Conservation (phyloP, 306 rosid genomes). For the Heteromeles arbutifolia region DNA sequence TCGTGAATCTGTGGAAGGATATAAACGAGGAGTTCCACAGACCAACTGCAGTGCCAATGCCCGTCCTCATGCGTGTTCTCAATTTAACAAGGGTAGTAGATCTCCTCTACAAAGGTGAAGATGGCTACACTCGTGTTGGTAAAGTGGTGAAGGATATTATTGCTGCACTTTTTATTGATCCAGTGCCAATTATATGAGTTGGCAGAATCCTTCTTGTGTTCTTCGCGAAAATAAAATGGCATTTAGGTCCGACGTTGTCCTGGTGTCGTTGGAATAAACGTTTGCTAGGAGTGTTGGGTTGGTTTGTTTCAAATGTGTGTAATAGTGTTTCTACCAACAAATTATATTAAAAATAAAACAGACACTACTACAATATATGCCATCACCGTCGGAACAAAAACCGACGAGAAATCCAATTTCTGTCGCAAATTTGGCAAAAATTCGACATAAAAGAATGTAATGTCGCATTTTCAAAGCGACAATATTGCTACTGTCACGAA, state of each 20-base stretch:
- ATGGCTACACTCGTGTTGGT: conserved; percentile 22
- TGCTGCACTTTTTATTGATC: conserved; percentile 23
- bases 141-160: conserved; percentile 15
- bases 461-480: too few species aligned
- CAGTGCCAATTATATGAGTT: background rate
- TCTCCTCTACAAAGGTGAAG: conserved; percentile 21
- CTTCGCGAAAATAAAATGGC: background rate
- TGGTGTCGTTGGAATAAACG: background rate
- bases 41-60: conserved; percentile 16
- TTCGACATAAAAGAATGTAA: too few species aligned
- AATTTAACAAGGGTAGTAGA: conserved; percentile 31
- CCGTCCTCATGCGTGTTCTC: conserved; percentile 19
- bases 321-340: background rate
- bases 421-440: too few species aligned
- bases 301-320: background rate
- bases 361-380: too few species aligned
- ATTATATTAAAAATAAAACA: too few species aligned
- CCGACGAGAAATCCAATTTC: too few species aligned
- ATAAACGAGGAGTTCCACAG: conserved; percentile 33
- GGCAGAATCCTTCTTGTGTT: background rate
- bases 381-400: too few species aligned
- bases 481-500: too few species aligned
- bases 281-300: background rate
- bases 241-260: background rate
- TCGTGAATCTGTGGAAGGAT: conserved; percentile 26